Evolutionary conservation across 2,329 filamentous ascomycete species (phyloP).

Genomic region (Microascus cirrosus): DNA sequence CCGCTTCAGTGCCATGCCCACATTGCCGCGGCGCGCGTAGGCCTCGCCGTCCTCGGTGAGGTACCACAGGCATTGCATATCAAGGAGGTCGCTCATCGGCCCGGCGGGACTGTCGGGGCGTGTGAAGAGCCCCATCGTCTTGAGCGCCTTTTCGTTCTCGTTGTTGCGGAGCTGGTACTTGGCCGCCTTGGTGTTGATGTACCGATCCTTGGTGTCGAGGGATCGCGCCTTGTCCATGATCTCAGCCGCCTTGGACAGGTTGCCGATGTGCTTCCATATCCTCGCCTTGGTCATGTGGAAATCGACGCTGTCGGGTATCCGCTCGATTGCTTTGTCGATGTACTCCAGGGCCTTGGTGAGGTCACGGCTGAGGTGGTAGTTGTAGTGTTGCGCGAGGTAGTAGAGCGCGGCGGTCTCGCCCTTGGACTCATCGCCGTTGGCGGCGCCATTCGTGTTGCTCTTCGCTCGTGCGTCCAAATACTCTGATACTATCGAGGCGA

Average conservation of each 20-base stretch:
- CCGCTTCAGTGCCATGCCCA: slow-evolving; percentile 81
- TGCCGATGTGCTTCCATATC: slow-evolving; percentile 83
- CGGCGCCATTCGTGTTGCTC: slow-evolving; percentile 29
- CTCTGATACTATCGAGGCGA: slow-evolving; percentile 66
- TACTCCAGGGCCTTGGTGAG: slow-evolving; percentile 70
- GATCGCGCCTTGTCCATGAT: slow-evolving; percentile 80
- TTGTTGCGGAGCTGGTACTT: slow-evolving; percentile 95
- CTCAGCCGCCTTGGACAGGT: slow-evolving; percentile 68
- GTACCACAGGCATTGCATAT: slow-evolving; percentile 99
- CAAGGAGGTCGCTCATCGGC: slow-evolving; percentile 78
- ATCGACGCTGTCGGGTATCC: slow-evolving; percentile 73
- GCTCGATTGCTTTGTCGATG: slow-evolving; percentile 71
- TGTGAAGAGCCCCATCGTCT: slow-evolving; percentile 90
- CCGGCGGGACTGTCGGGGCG: slow-evolving; percentile 81
- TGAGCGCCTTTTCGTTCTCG: slow-evolving; percentile 73
- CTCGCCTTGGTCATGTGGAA: slow-evolving; percentile 92
- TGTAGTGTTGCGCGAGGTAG: slow-evolving; percentile 95
- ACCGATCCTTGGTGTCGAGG: slow-evolving; percentile 81
- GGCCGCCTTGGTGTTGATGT: slow-evolving; percentile 96
- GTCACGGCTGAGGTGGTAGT: slow-evolving; percentile 80
- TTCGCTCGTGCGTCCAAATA: slow-evolving; percentile 53
- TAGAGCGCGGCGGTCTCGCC: slow-evolving; percentile 77
- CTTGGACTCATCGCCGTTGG: slow-evolving; percentile 32
- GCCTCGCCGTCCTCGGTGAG: slow-evolving; percentile 91
- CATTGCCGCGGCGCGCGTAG: slow-evolving; percentile 69